Percentiles rank a stretch among this genome's conserved stretches.
These are phyloP conservation scores for Marasmius oreades DNA, from an alignment of 1,284 basidiomycete genomes.

Conservation along the genomic window DNA sequence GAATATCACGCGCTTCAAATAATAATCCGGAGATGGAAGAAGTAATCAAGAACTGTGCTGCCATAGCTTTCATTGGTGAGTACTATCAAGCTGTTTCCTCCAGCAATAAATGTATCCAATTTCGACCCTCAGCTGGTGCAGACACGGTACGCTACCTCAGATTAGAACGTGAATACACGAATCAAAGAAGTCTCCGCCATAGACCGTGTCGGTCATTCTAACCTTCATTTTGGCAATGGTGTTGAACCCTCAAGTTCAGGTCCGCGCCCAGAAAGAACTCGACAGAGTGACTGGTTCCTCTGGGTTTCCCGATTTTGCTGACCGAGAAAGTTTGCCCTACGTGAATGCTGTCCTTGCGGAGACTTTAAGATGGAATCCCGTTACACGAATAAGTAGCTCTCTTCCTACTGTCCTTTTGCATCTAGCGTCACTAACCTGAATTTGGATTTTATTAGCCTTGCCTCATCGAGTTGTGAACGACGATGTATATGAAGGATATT, in stretches of 20 bases:
- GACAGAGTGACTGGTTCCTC: conserved; percentile 28
- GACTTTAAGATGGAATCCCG: conserved; percentile 4
- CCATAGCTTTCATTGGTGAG: neutral
- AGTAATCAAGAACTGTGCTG: neutral
- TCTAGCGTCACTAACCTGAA: neutral
- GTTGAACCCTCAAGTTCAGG: conserved; percentile 24
- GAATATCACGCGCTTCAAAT: neutral
- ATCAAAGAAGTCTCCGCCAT: neutral
- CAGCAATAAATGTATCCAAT: neutral
- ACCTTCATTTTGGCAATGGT: conserved; percentile 26
- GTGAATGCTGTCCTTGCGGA: conserved; percentile 24
- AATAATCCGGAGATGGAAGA: neutral
- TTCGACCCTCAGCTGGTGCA: neutral
- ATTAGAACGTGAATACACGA: too few relatives aligned
- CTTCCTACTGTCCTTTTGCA: neutral
- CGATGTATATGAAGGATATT: neutral
- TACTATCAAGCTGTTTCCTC: neutral
- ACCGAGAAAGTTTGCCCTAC: conserved; percentile 29
- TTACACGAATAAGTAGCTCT: neutral
- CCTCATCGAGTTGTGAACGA: neutral
- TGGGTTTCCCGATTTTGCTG: conserved; percentile 32
- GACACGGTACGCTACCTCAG: neutral
- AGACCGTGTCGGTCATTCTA: conserved; percentile 21
- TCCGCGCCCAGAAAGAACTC: conserved; percentile 28
- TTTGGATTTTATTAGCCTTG: neutral